Conservation (phyloP, 1,284 basidiomycete genomes). For the Cerrena zonata region DNA sequence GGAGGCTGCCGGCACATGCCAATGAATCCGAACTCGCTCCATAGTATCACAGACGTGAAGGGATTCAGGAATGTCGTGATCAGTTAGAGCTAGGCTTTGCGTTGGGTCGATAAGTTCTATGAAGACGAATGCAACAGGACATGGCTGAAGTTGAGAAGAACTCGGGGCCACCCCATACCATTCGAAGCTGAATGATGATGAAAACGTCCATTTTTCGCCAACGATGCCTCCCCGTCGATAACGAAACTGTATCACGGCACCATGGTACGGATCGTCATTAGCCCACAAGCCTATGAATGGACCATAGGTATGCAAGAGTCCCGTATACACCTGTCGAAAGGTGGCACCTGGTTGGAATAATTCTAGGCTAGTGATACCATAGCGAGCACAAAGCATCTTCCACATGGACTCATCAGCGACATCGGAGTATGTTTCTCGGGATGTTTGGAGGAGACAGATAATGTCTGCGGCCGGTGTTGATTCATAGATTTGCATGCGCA, state of each 20-base stretch:
- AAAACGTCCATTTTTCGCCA: conserved; percentile 21
- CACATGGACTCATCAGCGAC: conserved; percentile 18
- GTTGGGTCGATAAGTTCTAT: neutral
- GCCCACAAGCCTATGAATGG: conserved; percentile 21
- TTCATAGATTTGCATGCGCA: conserved; percentile 14
- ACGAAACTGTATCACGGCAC: conserved; percentile 20
- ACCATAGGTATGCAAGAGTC: conserved; percentile 18
- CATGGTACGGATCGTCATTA: conserved; percentile 20
- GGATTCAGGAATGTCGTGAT: conserved; percentile 17
- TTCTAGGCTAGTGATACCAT: conserved; percentile 12
- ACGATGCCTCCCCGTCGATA: conserved; percentile 15
- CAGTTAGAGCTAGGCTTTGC: conserved; percentile 8
- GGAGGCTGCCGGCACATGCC: too few relatives aligned
- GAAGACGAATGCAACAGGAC: too few relatives aligned
- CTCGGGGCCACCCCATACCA: too few relatives aligned
- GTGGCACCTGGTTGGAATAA: conserved; percentile 11
- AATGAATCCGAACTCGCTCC: too few relatives aligned
- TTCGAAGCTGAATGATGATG: neutral
- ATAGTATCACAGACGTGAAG: too few relatives aligned
- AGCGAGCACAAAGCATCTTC: conserved; percentile 15
- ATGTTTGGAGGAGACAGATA: conserved; percentile 12
- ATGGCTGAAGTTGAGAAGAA: too few relatives aligned
- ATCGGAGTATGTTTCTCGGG: conserved; percentile 13
- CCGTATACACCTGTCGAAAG: conserved; percentile 17
- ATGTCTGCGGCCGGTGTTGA: conserved; percentile 14